Percentiles rank a stretch among this genome's conserved stretches.
These are phyloP conservation scores for Margaritispora aquatica DNA, from an alignment of 495 filamentous ascomycete species.

Conservation along the genomic window DNA sequence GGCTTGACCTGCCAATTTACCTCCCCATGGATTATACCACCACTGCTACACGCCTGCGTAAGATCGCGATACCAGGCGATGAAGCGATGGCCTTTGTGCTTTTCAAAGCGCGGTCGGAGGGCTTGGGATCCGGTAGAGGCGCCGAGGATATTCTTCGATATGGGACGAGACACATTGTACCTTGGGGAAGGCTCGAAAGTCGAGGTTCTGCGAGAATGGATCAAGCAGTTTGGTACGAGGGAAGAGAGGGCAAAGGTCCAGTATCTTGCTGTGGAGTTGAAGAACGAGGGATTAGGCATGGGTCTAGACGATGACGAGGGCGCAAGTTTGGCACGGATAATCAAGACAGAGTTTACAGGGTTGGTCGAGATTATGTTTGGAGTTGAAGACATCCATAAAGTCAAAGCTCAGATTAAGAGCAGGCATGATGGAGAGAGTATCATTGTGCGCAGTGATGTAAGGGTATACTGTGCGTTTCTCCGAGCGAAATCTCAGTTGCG, in stretches of 20 bases:
- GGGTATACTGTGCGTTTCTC: neutral
- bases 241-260: neutral
- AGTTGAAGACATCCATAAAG: neutral
- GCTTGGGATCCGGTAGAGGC: neutral
- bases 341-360: neutral
- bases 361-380: neutral
- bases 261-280: neutral
- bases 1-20: neutral
- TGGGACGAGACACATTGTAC: neutral
- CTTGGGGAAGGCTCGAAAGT: neutral
- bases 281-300: neutral
- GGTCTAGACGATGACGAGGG: neutral
- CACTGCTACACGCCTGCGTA: neutral
- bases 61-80: neutral
- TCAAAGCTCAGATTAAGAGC: neutral
- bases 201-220: neutral
- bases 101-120: neutral
- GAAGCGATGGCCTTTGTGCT: neutral
- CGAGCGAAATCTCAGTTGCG: neutral
- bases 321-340: neutral
- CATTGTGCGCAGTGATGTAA: neutral
- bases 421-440: neutral
- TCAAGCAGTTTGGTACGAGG: neutral
- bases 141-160: constrained; percentile 3
- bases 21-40: neutral